Evolutionary conservation across 164 flowering plant genomes (phyloP), one percentile per base, ranked within the genome.

Genomic region (Malania oleifera): DNA sequence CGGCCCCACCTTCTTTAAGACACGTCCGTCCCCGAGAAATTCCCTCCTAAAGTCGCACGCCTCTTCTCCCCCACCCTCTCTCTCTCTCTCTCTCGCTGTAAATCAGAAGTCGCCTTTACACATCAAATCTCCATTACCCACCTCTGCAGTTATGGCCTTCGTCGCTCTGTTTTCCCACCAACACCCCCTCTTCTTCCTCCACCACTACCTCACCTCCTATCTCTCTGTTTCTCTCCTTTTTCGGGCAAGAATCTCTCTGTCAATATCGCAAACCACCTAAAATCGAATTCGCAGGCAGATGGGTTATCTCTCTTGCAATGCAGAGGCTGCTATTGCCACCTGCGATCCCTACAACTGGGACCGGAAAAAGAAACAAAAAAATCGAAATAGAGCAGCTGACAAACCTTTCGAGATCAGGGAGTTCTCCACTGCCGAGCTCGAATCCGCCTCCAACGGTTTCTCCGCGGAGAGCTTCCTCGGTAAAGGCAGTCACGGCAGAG

Each of bases 401-500:
- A 27, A 63, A 25, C 37, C 38, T 7, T 20, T 20, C 18, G 55
- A 56, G 46, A 47, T 82, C 64, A 64, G 64, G 15, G 34, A 66
- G 19, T 84, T 82, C 59, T 61, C 70, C 5, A 82, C 63, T 72
- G 39, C 72, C 12, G 87, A 83, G 11, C 87, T 91, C 23, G 75
- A 80, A 41, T 47, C 77, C 10, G 81, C 90, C 34, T 89, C 98
- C n/a, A 46, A 59, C 10, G 72, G 70, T 13, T 92, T 92, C 79
- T 84, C 96, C 10, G 46, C 73, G 0, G 63, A 63, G 3, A 64
- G 54, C 47, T 81, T 89, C 46, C 89, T 92, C 17, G 96, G 98
- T 1, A 87, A 80, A 53, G 98, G 98, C 46, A 89, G 96, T 67
- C 91, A 91, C 52, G 95, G 95, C 37, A 71, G 69, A 48, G 96